Evolutionary conservation across 176 grass and related monocot species (phyloP).

Genomic region (Bolboschoenus planiculmis): DNA sequence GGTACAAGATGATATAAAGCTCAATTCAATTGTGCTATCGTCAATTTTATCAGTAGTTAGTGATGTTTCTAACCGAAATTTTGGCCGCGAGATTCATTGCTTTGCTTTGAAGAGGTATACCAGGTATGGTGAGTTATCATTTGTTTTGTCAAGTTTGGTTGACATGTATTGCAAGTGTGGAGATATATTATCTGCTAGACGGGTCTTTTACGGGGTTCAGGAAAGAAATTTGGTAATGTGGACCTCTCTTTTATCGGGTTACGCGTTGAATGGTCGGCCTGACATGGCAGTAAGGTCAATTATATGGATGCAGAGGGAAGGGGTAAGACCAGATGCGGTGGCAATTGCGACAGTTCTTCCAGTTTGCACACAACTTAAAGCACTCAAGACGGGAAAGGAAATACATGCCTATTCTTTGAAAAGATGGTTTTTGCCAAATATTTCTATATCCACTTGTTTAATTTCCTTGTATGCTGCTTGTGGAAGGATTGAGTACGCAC

Average conservation of each 20-base stretch:
- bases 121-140: slow-evolving; percentile 42
- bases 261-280: slow-evolving; percentile 65
- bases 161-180: slow-evolving; percentile 95
- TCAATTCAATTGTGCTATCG: slow-evolving; percentile 71
- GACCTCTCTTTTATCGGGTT: slow-evolving; percentile 83
- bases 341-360: slow-evolving; percentile 66
- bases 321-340: slow-evolving; percentile 60
- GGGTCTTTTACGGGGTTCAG: slow-evolving; percentile 64
- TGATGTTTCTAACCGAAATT: slow-evolving; percentile 38
- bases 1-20: slow-evolving; percentile 48
- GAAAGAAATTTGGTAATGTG: slow-evolving; percentile 68
- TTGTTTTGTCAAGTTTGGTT: slow-evolving; percentile 58
- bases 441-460: slow-evolving; percentile 67
- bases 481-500: slow-evolving; percentile 46
- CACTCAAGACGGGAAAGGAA: slow-evolving; percentile 54
- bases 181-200: slow-evolving; percentile 61
- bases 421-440: slow-evolving; percentile 70
- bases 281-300: slow-evolving; percentile 74
- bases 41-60: slow-evolving; percentile 58
- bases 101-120: slow-evolving; percentile 62
- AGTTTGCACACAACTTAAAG: slow-evolving; percentile 67
- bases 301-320: slow-evolving; percentile 92
- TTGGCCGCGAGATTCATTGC: slow-evolving; percentile 76
- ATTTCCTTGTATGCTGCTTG: slow-evolving; percentile 64
- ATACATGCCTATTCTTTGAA: slow-evolving; percentile 71